Evolutionary conservation across 441 rosid species (phyloP).

Genomic region (Corymbia calophylla): DNA sequence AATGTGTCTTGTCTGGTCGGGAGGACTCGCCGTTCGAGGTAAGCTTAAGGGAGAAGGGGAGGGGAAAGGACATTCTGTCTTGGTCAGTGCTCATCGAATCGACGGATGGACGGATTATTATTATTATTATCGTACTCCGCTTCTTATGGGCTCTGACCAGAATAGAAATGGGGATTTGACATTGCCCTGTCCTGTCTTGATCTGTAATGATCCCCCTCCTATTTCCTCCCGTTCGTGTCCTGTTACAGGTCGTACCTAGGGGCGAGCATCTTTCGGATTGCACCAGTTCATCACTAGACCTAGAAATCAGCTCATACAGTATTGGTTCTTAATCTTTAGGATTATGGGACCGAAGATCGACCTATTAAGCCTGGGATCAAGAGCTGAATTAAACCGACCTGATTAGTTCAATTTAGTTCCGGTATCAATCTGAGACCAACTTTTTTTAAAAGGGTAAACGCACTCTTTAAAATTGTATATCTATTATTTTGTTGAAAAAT

Average conservation of each 20-base stretch:
- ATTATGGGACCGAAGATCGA: not conserved
- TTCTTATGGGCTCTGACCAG: not conserved
- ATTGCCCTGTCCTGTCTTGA: not conserved
- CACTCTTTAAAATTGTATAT: no score
- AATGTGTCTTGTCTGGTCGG: not conserved
- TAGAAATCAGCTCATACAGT: not conserved
- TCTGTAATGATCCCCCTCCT: not conserved
- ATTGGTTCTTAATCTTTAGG: not conserved
- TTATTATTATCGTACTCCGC: not conserved
- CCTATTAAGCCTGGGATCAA: not conserved
- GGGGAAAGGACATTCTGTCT: not conserved
- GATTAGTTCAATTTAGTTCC: no score
- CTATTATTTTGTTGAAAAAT: no score
- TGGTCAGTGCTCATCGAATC: not conserved
- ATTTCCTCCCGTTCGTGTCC: not conserved
- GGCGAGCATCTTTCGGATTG: not conserved
- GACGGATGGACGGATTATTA: not conserved
- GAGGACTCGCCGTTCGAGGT: not conserved
- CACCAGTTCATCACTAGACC: not conserved
- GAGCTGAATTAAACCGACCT: no score
- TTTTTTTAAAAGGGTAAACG: not conserved
- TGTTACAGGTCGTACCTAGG: not conserved
- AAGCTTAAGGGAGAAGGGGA: not conserved
- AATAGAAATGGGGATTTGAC: not conserved
- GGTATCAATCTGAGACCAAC: not conserved